Conservation (phyloP, 768 basidiomycete species). For the Leccinum boreale region DNA sequence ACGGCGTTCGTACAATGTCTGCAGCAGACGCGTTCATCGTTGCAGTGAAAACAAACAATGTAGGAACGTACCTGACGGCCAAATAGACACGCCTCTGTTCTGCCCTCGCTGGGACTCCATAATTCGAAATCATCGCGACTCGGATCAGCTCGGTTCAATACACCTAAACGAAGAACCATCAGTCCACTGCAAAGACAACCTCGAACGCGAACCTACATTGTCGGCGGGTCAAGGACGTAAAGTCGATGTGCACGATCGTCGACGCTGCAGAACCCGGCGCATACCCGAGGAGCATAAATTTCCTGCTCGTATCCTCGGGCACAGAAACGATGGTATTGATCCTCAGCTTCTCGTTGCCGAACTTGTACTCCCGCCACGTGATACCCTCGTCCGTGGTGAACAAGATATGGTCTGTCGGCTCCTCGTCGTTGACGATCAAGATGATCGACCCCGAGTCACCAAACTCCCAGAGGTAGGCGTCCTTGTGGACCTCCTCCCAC, state of each 20-base stretch:
- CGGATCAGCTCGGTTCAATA: conserved; percentile 65
- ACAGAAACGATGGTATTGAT: conserved; percentile 82
- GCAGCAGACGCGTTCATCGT: not conserved
- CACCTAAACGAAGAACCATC: conserved; percentile 44
- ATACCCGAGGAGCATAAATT: conserved; percentile 82
- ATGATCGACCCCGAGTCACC: conserved; percentile 95
- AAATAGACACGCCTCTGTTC: conserved; percentile 87
- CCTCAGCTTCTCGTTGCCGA: conserved; percentile 66
- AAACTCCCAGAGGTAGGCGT: conserved; percentile 96
- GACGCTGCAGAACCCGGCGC: conserved; percentile 41
- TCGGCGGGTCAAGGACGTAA: conserved; percentile 67
- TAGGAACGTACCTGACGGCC: conserved; percentile 68
- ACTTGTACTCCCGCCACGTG: conserved; percentile 85
- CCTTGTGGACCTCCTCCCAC: conserved; percentile 98
- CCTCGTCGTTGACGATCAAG: conserved; percentile 94
- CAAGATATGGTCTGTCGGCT: conserved; percentile 82
- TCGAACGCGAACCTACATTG: conserved; percentile 58
- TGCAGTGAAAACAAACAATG: not conserved
- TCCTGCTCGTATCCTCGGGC: conserved; percentile 83
- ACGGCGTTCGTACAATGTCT: conserved; percentile 93
- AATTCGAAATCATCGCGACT: conserved; percentile 91
- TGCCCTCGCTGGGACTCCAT: conserved; percentile 91
- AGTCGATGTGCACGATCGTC: conserved; percentile 83
- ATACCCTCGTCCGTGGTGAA: conserved; percentile 90
- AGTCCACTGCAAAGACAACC: not conserved